Base-by-base conservation (phyloP, 495 filamentous ascomycete genomes). In the Clohesyomyces aquaticus region DNA sequence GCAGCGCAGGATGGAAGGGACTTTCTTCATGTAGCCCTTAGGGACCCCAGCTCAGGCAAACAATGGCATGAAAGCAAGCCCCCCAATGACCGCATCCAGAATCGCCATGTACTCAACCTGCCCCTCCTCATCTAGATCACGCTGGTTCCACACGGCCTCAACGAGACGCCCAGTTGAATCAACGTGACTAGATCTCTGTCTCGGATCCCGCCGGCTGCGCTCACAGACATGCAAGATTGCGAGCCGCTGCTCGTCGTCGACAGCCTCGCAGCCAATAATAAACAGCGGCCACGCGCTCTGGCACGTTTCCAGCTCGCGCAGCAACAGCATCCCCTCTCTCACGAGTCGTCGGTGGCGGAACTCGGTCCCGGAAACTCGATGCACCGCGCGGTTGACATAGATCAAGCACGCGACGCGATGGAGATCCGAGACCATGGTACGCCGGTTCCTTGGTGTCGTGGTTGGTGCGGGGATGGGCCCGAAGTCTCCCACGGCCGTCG, bases 221-320 rank as follows among this genome's bases (percentile, higher is more conserved):
- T 65, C 55, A 61, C 55, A 66, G 49, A 69, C 62, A 32, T 66
- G 42, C 41, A 69, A 38, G 48, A 69, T 57, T 19, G 62, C 57
- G 54, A 65, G 62, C 14, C 66, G 55, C 62, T 69, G 66, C 23
- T 51, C 56, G 55, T 69, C 66, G 42, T 60, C 56, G 41, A 51
- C 42, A 51, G 66, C 66, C 66, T 69, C 66, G 47, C 66, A 69
- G 21, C 35, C 66, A 38, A 69, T 61, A 52, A 69, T 66, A 49
- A 69, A 69, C 41, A 66, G 48, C 47, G 66, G 66, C 62, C 66
- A 69, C n/a, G 66, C 62, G 41, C 56, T 53, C 62, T 69, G 62
- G 50, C 66, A 69, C 58, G 62, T 65, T 38, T 16, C 29, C 62
- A 69, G 56, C 32, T 61, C 38, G 57, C 42, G 58, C 43, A 69